These are phyloP conservation scores for Erodium trifolium DNA, from an alignment of 441 rosid species.

Conservation along the genomic window DNA sequence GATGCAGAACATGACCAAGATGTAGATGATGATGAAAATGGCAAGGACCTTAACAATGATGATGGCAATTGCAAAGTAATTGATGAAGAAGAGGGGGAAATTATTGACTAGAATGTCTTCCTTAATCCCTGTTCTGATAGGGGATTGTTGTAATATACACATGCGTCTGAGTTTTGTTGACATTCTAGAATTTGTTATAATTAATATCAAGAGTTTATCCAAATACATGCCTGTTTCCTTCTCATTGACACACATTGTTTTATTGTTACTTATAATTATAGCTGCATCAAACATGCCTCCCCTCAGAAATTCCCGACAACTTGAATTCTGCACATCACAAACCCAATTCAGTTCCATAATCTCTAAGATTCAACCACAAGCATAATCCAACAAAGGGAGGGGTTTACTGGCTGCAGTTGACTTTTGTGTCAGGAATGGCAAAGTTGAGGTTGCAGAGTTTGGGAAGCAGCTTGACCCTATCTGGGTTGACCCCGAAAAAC, in stretches of 20 bases:
- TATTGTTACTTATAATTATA: too few species aligned
- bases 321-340: background rate
- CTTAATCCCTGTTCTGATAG: background rate
- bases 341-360: background rate
- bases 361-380: background rate
- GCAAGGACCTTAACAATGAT: too few species aligned
- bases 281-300: too few species aligned
- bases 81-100: constrained; percentile 3
- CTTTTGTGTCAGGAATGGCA: constrained; percentile 5
- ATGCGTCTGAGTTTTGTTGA: background rate
- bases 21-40: constrained; percentile 1
- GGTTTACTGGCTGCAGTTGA: constrained; percentile 1
- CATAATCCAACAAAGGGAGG: background rate
- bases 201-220: background rate
- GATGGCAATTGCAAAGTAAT: too few species aligned
- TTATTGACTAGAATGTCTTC: background rate
- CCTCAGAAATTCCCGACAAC: too few species aligned
- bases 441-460: background rate
- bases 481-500: background rate
- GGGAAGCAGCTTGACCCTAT: constrained; percentile 5
- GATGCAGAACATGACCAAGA: background rate
- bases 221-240: background rate
- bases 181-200: background rate
- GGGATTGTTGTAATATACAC: constrained; percentile 7
- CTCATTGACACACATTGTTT: too few species aligned